Evolutionary conservation across 371 early-diverging fungal species (phyloP).

Genomic region (Lichtheimia ramosa): DNA sequence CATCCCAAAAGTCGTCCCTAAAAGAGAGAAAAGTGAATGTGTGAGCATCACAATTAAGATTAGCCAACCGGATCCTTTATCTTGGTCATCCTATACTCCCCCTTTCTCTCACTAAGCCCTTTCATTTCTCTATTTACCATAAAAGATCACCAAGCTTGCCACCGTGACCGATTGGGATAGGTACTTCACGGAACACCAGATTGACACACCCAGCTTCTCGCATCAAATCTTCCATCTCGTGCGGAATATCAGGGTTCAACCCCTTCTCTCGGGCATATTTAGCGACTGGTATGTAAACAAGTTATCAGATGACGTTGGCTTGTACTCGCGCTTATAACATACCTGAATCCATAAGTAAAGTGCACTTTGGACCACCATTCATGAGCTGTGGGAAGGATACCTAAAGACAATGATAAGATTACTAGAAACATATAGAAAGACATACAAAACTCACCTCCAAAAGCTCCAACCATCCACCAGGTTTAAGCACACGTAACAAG

Average conservation of each 20-base stretch:
- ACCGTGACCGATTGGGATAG: constrained; percentile 18
- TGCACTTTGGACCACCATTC: constrained; percentile 6
- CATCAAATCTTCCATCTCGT: neutral
- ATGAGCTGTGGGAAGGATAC: neutral
- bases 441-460: constrained; percentile 5
- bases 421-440: neutral
- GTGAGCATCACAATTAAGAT: neutral
- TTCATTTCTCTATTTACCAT: constrained; percentile 1
- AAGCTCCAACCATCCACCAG: constrained; percentile 26
- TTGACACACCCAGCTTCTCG: constrained; percentile 1
- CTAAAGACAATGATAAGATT: neutral
- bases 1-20: constrained; percentile 5
- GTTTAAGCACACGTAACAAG: constrained; percentile 11
- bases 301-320: neutral
- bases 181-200: neutral
- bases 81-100: too few species aligned
- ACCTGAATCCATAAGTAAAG: neutral
- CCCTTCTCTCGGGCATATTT: neutral
- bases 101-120: too few species aligned
- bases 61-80: too few species aligned
- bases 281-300: neutral
- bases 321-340: neutral
- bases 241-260: constrained; percentile 1
- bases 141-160: constrained; percentile 13
- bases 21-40: neutral